phyloP scores from a whole-genome alignment of 2,329 filamentous ascomycete genomes.

The Exserohilum rostratum region DNA sequence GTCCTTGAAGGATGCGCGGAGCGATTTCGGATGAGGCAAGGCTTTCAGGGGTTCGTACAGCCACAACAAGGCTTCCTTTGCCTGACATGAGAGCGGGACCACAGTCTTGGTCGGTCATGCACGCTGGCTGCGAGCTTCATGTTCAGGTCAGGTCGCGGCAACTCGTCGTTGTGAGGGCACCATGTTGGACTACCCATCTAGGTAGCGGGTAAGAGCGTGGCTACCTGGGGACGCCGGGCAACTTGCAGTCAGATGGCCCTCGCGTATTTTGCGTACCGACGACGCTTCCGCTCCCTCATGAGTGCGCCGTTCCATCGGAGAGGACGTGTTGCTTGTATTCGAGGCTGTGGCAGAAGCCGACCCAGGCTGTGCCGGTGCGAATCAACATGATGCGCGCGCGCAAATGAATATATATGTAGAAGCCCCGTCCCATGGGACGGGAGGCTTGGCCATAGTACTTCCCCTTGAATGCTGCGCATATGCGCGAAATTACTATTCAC shows the following conservation, averaged over 20 bases:
- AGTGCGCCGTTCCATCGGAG: not conserved
- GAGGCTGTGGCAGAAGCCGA: not conserved
- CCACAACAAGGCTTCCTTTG: not conserved
- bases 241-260: not conserved
- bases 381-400: not conserved
- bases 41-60: not conserved
- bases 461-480: constrained; percentile 7
- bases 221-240: not conserved
- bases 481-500: constrained; percentile 9
- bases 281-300: not conserved
- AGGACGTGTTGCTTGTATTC: not conserved
- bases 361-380: not conserved
- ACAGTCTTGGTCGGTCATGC: not conserved
- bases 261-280: not conserved
- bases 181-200: constrained; percentile 4
- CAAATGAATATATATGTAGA: not conserved
- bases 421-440: constrained; percentile 2
- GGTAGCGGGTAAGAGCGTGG: constrained; percentile 3
- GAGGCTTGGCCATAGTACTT: constrained; percentile 5
- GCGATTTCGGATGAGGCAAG: not conserved
- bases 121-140: not conserved
- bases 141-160: not conserved
- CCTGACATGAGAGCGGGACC: not conserved
- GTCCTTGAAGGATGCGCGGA: not conserved
- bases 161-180: not conserved